Conservation (phyloP, 768 basidiomycete genomes). For the Trametes cubensis region DNA sequence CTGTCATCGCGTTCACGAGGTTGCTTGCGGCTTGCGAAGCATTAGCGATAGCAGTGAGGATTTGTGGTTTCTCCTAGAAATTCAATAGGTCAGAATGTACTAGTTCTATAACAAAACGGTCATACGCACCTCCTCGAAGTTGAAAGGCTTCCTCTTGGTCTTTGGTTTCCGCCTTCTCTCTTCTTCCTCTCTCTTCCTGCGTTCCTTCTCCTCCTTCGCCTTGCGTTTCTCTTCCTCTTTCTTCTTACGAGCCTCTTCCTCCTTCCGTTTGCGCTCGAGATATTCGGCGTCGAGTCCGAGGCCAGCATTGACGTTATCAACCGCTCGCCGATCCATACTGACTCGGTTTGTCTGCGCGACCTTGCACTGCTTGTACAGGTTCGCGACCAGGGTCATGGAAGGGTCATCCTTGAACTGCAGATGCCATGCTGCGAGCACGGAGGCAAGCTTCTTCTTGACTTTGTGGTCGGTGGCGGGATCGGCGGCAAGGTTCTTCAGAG, state of each 20-base stretch:
- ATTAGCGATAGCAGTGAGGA: slow-evolving; percentile 81
- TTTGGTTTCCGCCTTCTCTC: slow-evolving; percentile 27
- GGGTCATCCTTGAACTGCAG: slow-evolving; percentile 82
- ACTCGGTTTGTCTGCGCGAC: slow-evolving; percentile 30
- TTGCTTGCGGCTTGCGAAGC: slow-evolving; percentile 92
- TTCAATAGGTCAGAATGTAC: neutral
- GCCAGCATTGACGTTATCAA: slow-evolving; percentile 11
- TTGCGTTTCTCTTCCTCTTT: slow-evolving; percentile 35
- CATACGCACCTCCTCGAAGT: slow-evolving; percentile 72
- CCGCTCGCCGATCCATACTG: slow-evolving; percentile 7
- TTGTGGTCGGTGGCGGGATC: slow-evolving; percentile 77
- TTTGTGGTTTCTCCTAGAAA: slow-evolving; percentile 84
- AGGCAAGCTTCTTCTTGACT: slow-evolving; percentile 82
- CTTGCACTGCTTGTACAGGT: slow-evolving; percentile 60
- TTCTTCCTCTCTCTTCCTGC: slow-evolving; percentile 28
- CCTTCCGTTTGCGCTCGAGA: slow-evolving; percentile 26
- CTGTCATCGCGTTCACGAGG: slow-evolving; percentile 88
- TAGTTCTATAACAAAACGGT: neutral
- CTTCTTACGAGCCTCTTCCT: slow-evolving; percentile 26
- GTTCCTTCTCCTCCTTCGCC: slow-evolving; percentile 35
- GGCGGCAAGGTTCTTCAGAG: slow-evolving; percentile 72
- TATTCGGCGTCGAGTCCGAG: slow-evolving; percentile 21
- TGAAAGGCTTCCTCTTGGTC: slow-evolving; percentile 53
- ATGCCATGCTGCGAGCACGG: slow-evolving; percentile 76
- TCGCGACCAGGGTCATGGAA: slow-evolving; percentile 69